A percentile compares a stretch with the other conserved stretches of the same genome.
These are phyloP conservation scores for thale cress (Arabidopsis thaliana) DNA, from an alignment of 345 rosid genomes.

Conservation along the genomic window TAIR10.1 NC_003071.7:11665501-11666000, in stretches of 20 bases:
- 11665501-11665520: not conserved
- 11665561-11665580: conserved; percentile 41
- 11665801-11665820: conserved; percentile 5
- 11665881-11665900: not conserved
- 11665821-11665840: conserved; percentile 15
- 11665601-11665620: not conserved
- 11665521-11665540: conserved; percentile 47
- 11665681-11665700: conserved; percentile 46
- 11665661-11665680: conserved; percentile 43
- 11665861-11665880: not conserved
- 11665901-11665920: not conserved
- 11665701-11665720: conserved; percentile 46
- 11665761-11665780: not conserved
- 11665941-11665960: not conserved
- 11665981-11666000: too few species aligned
- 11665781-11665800: not conserved
- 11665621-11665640: conserved; percentile 5
- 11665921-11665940: not conserved
- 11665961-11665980: too few species aligned
- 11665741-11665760: conserved; percentile 9
- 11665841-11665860: conserved; percentile 22
- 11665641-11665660: not conserved
- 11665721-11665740: conserved; percentile 29
- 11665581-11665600: not conserved
- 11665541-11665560: conserved; percentile 29